Evolutionary conservation across 352 stramenopile genomes (phyloP).

Genomic region (Thraustochytrium striatum): DNA sequence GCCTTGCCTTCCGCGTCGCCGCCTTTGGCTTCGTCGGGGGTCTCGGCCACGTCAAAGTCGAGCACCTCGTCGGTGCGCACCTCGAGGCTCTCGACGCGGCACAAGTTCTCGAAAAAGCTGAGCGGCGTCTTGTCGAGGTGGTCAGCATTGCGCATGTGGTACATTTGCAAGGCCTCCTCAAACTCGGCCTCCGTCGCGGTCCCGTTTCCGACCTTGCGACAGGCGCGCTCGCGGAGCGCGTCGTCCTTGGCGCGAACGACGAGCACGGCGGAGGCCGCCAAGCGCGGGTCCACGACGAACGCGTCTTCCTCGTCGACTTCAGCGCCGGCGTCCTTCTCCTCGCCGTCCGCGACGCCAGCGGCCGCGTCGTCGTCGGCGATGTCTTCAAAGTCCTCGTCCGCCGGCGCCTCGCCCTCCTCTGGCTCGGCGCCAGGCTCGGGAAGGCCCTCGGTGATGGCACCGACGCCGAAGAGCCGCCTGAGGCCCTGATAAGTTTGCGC

Average conservation of each 20-base stretch:
- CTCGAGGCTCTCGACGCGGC: slow-evolving; percentile 64
- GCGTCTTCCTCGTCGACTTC: slow-evolving; percentile 34
- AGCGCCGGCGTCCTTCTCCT: slow-evolving; percentile 39
- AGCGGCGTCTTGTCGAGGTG: slow-evolving; percentile 65
- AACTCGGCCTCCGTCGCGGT: slow-evolving; percentile 54
- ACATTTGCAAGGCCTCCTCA: neutral
- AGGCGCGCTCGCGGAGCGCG: neutral
- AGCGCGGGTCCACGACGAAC: neutral
- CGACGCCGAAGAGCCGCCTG: neutral
- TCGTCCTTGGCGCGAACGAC: slow-evolving; percentile 40
- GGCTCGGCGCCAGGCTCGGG: slow-evolving; percentile 50
- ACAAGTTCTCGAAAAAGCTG: slow-evolving; percentile 66
- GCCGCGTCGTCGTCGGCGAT: slow-evolving; percentile 18
- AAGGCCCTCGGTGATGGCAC: neutral
- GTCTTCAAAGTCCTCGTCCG: slow-evolving; percentile 47
- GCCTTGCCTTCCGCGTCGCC: neutral
- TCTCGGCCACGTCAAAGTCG: slow-evolving; percentile 60
- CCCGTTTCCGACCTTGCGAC: neutral
- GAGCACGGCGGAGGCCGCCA: slow-evolving; percentile 35
- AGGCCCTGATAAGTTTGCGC: slow-evolving; percentile 47
- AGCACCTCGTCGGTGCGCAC: slow-evolving; percentile 55
- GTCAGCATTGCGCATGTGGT: neutral
- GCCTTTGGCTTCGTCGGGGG: slow-evolving; percentile 50
- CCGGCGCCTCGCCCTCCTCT: slow-evolving; percentile 40
- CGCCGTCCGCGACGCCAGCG: neutral